Conservation (phyloP, 805 yeast genomes). For the Schizosaccharomyces cryophilus region DNA sequence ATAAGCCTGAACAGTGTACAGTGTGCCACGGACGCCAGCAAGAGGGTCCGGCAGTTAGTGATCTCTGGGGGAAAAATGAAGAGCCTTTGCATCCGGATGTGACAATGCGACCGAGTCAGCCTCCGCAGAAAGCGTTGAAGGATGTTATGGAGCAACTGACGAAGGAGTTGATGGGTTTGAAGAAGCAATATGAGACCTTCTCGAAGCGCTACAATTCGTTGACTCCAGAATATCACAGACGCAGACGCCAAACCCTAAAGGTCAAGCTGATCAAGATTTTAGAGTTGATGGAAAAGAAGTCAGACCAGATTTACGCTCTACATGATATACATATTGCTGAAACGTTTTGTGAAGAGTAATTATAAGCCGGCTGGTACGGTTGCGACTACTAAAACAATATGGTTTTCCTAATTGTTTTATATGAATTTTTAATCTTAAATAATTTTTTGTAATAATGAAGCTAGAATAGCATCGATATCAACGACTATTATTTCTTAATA, state of each 20-base stretch:
- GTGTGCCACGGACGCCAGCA: not conserved
- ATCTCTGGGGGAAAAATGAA: no score
- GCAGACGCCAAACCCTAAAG: slow-evolving; percentile 6
- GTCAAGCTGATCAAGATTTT: slow-evolving; percentile 3
- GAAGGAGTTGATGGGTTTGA: slow-evolving; percentile 7
- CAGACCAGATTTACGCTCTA: slow-evolving; percentile 10
- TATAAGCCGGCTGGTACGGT: not conserved
- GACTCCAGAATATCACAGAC: slow-evolving; percentile 7
- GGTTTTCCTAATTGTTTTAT: no score
- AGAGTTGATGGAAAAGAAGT: slow-evolving; percentile 7
- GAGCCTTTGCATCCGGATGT: slow-evolving; percentile 3
- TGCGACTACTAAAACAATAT: not conserved
- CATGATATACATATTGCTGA: slow-evolving; percentile 6
- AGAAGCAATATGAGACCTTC: slow-evolving; percentile 5
- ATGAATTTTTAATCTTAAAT: no score
- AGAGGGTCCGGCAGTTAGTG: not conserved
- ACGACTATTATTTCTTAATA: not conserved
- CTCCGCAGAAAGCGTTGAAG: slow-evolving; percentile 5
- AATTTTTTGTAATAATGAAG: no score
- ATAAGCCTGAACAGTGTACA: not conserved
- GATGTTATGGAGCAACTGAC: slow-evolving; percentile 6
- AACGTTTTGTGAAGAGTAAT: not conserved
- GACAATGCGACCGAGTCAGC: slow-evolving; percentile 8
- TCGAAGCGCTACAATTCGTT: slow-evolving; percentile 5
- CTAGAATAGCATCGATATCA: not conserved